Conservation (phyloP, 2,329 filamentous ascomycete genomes). For the Aureobasidium mangrovei region DNA sequence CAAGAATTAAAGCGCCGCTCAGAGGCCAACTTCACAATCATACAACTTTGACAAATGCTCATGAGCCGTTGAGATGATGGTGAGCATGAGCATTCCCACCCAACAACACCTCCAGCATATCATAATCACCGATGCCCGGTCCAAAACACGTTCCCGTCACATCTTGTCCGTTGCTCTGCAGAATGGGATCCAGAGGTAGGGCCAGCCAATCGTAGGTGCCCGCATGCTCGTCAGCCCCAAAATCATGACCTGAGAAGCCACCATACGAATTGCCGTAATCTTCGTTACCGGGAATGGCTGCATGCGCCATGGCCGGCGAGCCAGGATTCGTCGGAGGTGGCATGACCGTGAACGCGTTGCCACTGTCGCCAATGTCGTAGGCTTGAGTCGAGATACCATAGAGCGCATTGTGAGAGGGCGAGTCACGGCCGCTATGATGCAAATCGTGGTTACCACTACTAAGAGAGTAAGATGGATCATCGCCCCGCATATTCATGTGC, state of each 20-base stretch:
- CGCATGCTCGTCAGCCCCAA: conserved; percentile 19
- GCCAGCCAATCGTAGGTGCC: conserved; percentile 46
- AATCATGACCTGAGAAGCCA: conserved; percentile 15
- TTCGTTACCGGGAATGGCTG: conserved; percentile 12
- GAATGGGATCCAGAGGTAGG: conserved; percentile 51
- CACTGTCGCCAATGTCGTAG: conserved; percentile 34
- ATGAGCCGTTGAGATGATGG: too few relatives aligned
- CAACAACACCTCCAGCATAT: conserved; percentile 42
- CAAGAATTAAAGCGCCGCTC: too few relatives aligned
- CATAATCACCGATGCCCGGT: conserved; percentile 54
- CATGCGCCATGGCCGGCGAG: conserved; percentile 17
- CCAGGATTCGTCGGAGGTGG: conserved; percentile 32
- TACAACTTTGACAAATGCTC: too few relatives aligned
- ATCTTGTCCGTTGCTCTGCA: conserved; percentile 49
- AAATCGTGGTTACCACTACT: not conserved
- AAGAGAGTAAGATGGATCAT: not conserved
- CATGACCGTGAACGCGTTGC: conserved; percentile 38
- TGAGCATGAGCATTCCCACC: not conserved
- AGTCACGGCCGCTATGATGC: not conserved
- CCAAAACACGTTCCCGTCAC: conserved; percentile 49
- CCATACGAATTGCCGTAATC: conserved; percentile 16
- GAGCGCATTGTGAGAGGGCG: conserved; percentile 21
- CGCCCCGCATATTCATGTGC: not conserved
- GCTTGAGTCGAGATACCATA: conserved; percentile 37
- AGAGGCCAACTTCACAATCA: too few relatives aligned